Conservation (phyloP, 139 green algal genomes). For the Micractinium sp. region DNA sequence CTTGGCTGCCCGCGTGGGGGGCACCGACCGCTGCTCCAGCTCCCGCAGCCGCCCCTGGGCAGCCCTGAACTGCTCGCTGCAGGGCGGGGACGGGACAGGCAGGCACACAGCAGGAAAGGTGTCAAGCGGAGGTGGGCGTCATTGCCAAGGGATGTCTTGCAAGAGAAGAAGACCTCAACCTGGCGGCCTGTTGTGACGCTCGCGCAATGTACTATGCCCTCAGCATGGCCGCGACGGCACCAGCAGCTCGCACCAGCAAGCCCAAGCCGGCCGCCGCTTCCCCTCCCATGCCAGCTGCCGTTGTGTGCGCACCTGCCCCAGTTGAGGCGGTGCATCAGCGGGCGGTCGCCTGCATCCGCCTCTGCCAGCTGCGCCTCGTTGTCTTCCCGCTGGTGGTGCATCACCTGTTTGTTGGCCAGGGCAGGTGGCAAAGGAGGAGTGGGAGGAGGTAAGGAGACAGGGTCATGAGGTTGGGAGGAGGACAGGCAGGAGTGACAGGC, state of each 20-base stretch:
- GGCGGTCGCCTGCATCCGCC: background rate
- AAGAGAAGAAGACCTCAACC: too few relatives aligned
- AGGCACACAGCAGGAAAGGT: background rate
- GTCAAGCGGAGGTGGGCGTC: background rate
- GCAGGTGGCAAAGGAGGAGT: too few relatives aligned
- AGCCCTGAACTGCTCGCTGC: slow-evolving; percentile 31
- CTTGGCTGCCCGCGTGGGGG: slow-evolving; percentile 8
- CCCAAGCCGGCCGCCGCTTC: too few relatives aligned
- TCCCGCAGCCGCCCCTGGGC: slow-evolving; percentile 18
- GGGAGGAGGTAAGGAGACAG: too few relatives aligned
- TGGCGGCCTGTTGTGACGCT: too few relatives aligned
- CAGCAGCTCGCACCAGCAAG: too few relatives aligned
- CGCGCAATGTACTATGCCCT: too few relatives aligned
- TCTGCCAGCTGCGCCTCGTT: background rate
- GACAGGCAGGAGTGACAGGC: too few relatives aligned
- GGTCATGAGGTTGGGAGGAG: too few relatives aligned
- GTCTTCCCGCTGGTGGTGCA: background rate
- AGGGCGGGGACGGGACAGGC: background rate
- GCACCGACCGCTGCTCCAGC: slow-evolving; percentile 16
- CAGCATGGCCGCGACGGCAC: too few relatives aligned
- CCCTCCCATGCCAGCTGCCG: too few relatives aligned
- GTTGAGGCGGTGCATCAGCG: background rate
- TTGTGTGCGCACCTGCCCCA: background rate
- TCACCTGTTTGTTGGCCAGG: background rate
- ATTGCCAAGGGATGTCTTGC: too few relatives aligned